These are phyloP conservation scores for Cyclocybe aegerita DNA, from an alignment of 768 basidiomycete genomes.

Conservation along the genomic window DNA sequence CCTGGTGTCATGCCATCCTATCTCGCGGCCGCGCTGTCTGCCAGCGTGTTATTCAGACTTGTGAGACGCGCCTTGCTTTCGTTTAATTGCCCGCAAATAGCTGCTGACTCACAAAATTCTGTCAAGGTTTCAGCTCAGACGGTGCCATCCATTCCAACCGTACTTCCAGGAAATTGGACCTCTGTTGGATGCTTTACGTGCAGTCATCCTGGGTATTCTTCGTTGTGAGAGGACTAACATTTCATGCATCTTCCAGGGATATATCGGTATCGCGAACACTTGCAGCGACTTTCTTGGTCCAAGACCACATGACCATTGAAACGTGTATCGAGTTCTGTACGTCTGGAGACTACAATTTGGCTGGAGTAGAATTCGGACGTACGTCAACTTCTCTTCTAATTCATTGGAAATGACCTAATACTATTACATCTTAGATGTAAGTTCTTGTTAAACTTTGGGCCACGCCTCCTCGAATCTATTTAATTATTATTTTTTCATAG, in stretches of 20 bases:
- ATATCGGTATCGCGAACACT: slow-evolving; percentile 51
- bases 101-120: background rate
- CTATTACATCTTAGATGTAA: background rate
- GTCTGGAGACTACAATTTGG: slow-evolving; percentile 43
- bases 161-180: slow-evolving; percentile 44
- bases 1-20: slow-evolving; percentile 2
- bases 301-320: slow-evolving; percentile 56
- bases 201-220: background rate
- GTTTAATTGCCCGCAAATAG: background rate
- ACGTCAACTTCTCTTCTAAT: slow-evolving; percentile 12
- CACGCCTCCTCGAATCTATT: background rate
- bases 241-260: slow-evolving; percentile 21
- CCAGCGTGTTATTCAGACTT: slow-evolving; percentile 6
- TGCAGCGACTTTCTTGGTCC: slow-evolving; percentile 38
- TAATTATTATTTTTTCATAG: slow-evolving; percentile 12
- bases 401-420: background rate
- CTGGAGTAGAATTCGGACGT: slow-evolving; percentile 66
- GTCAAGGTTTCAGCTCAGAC: slow-evolving; percentile 12
- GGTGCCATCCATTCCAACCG: slow-evolving; percentile 22
- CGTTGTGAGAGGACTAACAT: background rate
- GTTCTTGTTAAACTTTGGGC: background rate
- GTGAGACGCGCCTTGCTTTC: slow-evolving; percentile 7
- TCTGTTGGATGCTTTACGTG: slow-evolving; percentile 54
- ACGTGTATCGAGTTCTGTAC: slow-evolving; percentile 37
- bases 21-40: slow-evolving; percentile 1